Evolutionary conservation across 2,329 filamentous ascomycete species (phyloP), one percentile per base, ranked within the genome.

Genomic region (Didymella exigua): DNA sequence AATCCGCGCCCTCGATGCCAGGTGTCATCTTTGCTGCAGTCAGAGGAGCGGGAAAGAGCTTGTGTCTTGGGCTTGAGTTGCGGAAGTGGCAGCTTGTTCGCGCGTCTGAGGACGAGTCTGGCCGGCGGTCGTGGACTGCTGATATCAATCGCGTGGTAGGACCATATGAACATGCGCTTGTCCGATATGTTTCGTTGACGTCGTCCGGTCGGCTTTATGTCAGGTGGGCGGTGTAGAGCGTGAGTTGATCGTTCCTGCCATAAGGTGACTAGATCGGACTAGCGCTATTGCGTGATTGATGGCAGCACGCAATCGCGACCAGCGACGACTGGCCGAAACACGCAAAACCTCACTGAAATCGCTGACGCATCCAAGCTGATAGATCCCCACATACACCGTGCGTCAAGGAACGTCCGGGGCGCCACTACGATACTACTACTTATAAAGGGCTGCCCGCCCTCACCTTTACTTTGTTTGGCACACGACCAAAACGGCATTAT

Each of bases 381-480:
- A 24, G 42, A 63, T 61, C 63, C 61, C 65, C 65, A 66, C 61
- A 64, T 59, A 46, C 57, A 52, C 55, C 42, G 49, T 56, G 57
- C 58, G 43, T 53, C 40, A 50, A 14, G 45, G 13, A 43, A 50
- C 47, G 34, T 45, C 43, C 40, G 48, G 58, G 45, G 51, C 48
- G 24, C 31, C 49, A 56, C 53, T 41, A 29, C 27, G 45, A 27
- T 30, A 23, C 26, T 38, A 26, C 21, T 26, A 48, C 49, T 43
- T 63, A 65, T 65, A 65, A 58, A 62, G 62, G 42, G 34, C 23
- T 24, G 13, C 29, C 30, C 31, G 52, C 53, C 41, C 56, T 59
- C 58, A 54, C 51, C 37, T 49, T 50, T 30, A 54, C 52, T 42
- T 46, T 9, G 41, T 50, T 50, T 37, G 41, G 46, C 52, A 42